These are phyloP conservation scores for Perilla frutescens DNA, from an alignment of 257 asterid species.

Conservation along the genomic window DNA sequence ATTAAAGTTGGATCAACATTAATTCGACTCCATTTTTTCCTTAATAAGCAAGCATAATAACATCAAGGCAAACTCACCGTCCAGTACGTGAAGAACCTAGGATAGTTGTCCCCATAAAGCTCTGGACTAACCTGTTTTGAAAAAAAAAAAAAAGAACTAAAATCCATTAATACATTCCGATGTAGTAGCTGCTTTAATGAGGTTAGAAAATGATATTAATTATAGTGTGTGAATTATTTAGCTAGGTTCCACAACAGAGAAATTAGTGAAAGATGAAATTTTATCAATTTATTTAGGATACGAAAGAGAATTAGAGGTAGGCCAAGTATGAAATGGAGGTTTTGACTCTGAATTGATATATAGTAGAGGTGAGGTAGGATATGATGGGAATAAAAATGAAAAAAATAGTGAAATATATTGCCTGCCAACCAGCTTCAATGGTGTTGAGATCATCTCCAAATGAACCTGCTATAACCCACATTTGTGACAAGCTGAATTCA, in stretches of 20 bases:
- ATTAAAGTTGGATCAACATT: conserved; percentile 24
- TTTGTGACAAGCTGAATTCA: conserved; percentile 86
- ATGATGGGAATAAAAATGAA: no score
- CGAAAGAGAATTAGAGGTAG: no score
- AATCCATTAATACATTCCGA: conserved; percentile 11
- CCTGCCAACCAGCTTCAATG: conserved; percentile 99
- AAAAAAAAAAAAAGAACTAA: conserved; percentile 12
- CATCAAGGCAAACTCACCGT: conserved; percentile 58
- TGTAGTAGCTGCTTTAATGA: conserved; percentile 42
- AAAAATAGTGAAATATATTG: neutral
- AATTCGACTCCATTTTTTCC: neutral
- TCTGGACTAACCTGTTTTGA: conserved; percentile 82
- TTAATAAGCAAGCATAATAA: neutral
- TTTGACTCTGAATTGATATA: no score
- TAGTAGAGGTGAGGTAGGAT: no score
- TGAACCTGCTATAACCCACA: conserved; percentile 94
- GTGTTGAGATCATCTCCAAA: conserved; percentile 95
- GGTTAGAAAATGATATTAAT: conserved; percentile 8
- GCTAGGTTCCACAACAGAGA: no score
- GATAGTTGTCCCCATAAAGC: conserved; percentile 83
- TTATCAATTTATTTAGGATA: no score
- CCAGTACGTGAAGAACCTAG: conserved; percentile 96
- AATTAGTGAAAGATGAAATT: no score
- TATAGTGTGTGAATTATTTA: no score
- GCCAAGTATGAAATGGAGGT: no score